Conservation (phyloP, 2,329 filamentous ascomycete species). For the Laburnicola sp. region DNA sequence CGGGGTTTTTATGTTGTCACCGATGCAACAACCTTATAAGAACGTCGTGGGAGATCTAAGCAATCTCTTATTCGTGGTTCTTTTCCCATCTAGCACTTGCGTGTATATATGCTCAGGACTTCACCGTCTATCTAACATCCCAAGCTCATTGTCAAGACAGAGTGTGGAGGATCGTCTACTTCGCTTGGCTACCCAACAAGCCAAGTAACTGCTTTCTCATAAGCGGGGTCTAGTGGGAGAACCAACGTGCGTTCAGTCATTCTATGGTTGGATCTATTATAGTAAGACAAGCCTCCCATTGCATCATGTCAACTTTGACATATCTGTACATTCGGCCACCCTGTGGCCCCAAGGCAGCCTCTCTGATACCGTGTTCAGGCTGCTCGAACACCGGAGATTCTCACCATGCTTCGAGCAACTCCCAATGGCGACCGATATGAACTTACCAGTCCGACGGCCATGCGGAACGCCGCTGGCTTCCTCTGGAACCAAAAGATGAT, state of each 20-base stretch:
- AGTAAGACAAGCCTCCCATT: constrained; percentile 34
- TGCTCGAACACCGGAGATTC: constrained; percentile 12
- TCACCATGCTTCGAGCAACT: constrained; percentile 45
- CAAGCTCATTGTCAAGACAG: constrained; percentile 3
- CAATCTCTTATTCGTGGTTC: not conserved
- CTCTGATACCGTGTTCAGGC: constrained; percentile 11
- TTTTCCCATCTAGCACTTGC: not conserved
- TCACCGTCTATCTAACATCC: constrained; percentile 3
- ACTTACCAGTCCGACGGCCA: constrained; percentile 57
- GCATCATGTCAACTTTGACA: constrained; percentile 23
- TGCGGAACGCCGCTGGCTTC: constrained; percentile 61
- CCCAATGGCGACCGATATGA: constrained; percentile 59
- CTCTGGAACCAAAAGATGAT: constrained; percentile 66
- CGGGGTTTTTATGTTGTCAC: constrained; percentile 26
- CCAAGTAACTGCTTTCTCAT: constrained; percentile 9
- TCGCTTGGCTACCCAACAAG: constrained; percentile 3
- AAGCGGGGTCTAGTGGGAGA: constrained; percentile 16
- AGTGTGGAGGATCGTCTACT: not conserved
- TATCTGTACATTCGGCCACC: constrained; percentile 30
- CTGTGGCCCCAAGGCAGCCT: constrained; percentile 20
- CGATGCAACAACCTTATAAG: constrained; percentile 27
- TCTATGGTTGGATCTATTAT: constrained; percentile 21
- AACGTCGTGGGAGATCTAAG: constrained; percentile 3
- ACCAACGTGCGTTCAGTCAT: constrained; percentile 14
- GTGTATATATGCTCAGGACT: not conserved